Percentiles rank a stretch among this genome's conserved stretches.
Evolutionary conservation across 2,329 filamentous ascomycete genomes (phyloP).

Genomic region (Tolypocladium capitatum): DNA sequence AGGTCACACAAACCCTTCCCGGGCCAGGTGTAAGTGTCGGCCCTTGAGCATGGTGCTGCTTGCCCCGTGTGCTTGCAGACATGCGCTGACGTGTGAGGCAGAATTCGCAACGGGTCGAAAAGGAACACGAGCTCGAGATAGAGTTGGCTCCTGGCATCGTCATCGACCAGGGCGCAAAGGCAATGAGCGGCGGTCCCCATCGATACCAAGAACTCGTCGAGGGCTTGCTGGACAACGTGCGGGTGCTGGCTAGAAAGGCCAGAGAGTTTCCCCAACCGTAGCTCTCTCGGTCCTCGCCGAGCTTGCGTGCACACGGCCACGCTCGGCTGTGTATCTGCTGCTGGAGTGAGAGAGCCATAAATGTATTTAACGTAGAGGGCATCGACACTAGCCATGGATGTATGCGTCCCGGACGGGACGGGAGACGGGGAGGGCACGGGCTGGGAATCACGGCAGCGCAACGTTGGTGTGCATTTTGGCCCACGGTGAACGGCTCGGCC

Average conservation of each 20-base stretch:
- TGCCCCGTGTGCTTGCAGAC: background rate
- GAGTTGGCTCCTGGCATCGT: slow-evolving; percentile 55
- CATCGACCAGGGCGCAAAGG: slow-evolving; percentile 49
- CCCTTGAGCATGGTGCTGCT: slow-evolving; percentile 2
- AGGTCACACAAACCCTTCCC: slow-evolving; percentile 49
- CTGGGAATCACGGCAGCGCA: background rate
- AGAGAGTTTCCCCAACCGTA: slow-evolving; percentile 14
- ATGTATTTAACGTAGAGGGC: background rate
- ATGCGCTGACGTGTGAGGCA: slow-evolving; percentile 9
- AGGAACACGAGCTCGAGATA: slow-evolving; percentile 72
- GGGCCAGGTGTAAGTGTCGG: slow-evolving; percentile 21
- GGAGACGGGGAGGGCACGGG: background rate
- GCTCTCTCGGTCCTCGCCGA: background rate
- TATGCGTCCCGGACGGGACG: background rate
- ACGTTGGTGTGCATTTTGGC: no score
- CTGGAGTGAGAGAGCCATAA: background rate
- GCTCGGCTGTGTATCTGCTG: background rate
- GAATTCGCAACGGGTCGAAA: slow-evolving; percentile 31
- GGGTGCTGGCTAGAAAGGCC: slow-evolving; percentile 38
- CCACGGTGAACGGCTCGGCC: no score
- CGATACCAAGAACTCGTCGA: slow-evolving; percentile 56
- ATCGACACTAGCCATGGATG: background rate
- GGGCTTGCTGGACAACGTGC: slow-evolving; percentile 62
- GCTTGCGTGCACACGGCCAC: background rate
- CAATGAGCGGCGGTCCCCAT: slow-evolving; percentile 37